Conservation (phyloP, 2,329 filamentous ascomycete genomes). For the Lasiodiplodia citricola region DNA sequence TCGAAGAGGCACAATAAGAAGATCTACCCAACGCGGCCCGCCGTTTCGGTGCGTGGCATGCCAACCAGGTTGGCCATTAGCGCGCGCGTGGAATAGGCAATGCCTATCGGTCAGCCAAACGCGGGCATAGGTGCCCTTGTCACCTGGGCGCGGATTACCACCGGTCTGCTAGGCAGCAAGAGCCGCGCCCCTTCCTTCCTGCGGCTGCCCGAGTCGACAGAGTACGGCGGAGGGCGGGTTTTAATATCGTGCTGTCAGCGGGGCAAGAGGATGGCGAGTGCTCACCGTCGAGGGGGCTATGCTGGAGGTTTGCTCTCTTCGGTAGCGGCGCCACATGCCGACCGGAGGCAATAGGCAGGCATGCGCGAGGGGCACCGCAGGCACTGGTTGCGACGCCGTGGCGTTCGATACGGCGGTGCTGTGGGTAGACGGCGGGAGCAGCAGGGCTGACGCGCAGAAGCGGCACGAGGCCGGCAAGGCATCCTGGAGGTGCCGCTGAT, state of each 20-base stretch:
- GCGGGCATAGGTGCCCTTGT: neutral
- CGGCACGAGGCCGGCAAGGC: slow-evolving; percentile 12
- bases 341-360: neutral
- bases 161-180: slow-evolving; percentile 20
- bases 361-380: neutral
- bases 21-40: slow-evolving; percentile 12
- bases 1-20: neutral
- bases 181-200: neutral
- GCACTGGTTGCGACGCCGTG: neutral
- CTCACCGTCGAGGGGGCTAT: slow-evolving; percentile 18
- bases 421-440: neutral
- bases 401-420: neutral
- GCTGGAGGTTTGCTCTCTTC: slow-evolving; percentile 2
- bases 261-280: neutral
- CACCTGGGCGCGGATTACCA: neutral
- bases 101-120: slow-evolving; percentile 9
- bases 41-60: slow-evolving; percentile 4
- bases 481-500: slow-evolving; percentile 1
- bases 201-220: neutral
- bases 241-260: neutral
- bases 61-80: neutral
- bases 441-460: slow-evolving; percentile 17
- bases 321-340: neutral
- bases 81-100: neutral
- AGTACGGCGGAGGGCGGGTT: neutral